Base-by-base conservation (phyloP, 2,329 filamentous ascomycete species). In the Hirsutella minnesotensis region DNA sequence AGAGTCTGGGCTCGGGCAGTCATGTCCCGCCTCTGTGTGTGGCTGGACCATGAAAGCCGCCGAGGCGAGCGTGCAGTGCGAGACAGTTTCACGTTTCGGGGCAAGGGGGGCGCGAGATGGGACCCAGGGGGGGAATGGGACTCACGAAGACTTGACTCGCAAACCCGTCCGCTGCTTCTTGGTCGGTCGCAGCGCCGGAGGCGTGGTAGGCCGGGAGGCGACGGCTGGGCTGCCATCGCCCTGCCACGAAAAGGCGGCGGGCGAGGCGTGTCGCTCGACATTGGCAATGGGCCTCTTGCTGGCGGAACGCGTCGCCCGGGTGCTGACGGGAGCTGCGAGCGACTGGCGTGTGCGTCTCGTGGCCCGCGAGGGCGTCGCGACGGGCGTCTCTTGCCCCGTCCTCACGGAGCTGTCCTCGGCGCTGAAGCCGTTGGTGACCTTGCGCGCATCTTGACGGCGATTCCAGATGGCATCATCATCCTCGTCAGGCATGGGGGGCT, bases 101-200 rank as follows among this genome's bases (percentile, higher is more conserved):
- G 33, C 33, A n/a, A 5, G 9, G 9, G 29, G 29, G 16, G 29
- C 13, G 19, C n/a, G 9, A 16, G 16, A 19, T 5, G 5, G 19
- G 9, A 21, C n/a, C 7, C 24, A 21, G 15, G 5, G 27, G 18
- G 9, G 29, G 35, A 22, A 36, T 40, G 43, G 44, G 48, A 79
- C 78, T 73, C 66, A 81, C 80, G 81, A 84, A 60, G 72, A 75
- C 64, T 84, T 83, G 56, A 82, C 72, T 51, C 80, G 77, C 46
- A 77, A 68, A 33, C 77, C 78, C 42, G 70, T 72, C 56, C 77
- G 74, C 40, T 69, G 65, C 60, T 74, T 80, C 68, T 80, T 81
- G 46, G 67, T 61, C 27, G 75, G 68, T 34, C 73, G 73, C 43
- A 71, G 65, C 36, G 70, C 65, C 43, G 62, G 67, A 7, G 79